These are phyloP conservation scores for Didymella sp. DNA, from an alignment of 2,329 filamentous ascomycete genomes.

Conservation along the genomic window DNA sequence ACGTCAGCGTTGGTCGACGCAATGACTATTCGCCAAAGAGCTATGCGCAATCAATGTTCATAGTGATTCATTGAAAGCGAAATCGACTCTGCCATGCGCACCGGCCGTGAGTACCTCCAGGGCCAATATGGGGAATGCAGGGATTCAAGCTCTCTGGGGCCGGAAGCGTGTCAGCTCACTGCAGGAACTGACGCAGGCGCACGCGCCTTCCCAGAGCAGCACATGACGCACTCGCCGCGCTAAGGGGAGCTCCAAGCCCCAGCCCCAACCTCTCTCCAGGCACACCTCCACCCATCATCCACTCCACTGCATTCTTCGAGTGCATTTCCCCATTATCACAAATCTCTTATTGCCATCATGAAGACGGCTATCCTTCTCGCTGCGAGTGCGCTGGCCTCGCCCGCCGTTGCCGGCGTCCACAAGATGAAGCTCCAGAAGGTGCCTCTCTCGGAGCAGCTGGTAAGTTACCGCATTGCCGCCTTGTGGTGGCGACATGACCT, in stretches of 20 bases:
- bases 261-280: conserved; percentile 23
- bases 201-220: conserved; percentile 4
- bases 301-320: conserved; percentile 25
- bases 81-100: not conserved
- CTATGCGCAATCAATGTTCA: not conserved
- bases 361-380: conserved; percentile 83
- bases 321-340: conserved; percentile 15
- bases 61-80: not conserved
- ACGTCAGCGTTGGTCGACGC: not conserved
- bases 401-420: conserved; percentile 85
- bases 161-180: conserved; percentile 15
- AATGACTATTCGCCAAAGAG: not conserved
- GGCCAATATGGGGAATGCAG: conserved; percentile 12
- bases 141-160: conserved; percentile 9
- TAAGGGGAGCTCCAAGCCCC: conserved; percentile 16
- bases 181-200: conserved; percentile 15
- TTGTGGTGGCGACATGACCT: conserved; percentile 26
- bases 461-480: conserved; percentile 57
- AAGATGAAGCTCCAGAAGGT: conserved; percentile 99
- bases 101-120: not conserved
- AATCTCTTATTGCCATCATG: conserved; percentile 62
- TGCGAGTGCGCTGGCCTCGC: conserved; percentile 79
- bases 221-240: conserved; percentile 7
- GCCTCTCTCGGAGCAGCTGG: conserved; percentile 88
- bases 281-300: conserved; percentile 14